Conservation (phyloP, 1,284 basidiomycete species). For the Leccinum huronense region DNA sequence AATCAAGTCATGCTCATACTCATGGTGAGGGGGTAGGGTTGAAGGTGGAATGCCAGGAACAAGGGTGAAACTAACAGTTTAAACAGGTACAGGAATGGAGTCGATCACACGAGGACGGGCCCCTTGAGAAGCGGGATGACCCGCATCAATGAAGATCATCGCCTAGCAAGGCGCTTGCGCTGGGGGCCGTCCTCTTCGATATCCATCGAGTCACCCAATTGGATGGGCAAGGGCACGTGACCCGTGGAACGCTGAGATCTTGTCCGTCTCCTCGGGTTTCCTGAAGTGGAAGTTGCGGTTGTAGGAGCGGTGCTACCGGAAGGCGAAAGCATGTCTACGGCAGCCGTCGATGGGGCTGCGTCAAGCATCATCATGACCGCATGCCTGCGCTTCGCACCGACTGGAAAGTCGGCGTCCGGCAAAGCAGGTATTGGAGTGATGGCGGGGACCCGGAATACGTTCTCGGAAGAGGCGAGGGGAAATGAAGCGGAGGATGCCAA, state of each 20-base stretch:
- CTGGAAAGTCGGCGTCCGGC: slow-evolving; percentile 36
- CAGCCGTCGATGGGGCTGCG: slow-evolving; percentile 36
- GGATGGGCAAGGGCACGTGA: slow-evolving; percentile 38
- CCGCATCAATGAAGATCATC: slow-evolving; percentile 27
- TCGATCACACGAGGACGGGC: background rate
- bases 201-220: slow-evolving; percentile 53
- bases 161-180: slow-evolving; percentile 53
- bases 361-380: slow-evolving; percentile 66
- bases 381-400: slow-evolving; percentile 51
- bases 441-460: slow-evolving; percentile 25
- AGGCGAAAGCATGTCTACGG: slow-evolving; percentile 27
- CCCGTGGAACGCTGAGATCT: slow-evolving; percentile 41
- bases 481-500: slow-evolving; percentile 17
- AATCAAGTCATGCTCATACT: slow-evolving; percentile 19
- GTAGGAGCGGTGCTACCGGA: slow-evolving; percentile 20
- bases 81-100: slow-evolving; percentile 8
- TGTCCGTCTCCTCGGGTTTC: slow-evolving; percentile 42
- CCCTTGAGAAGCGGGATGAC: background rate
- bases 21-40: background rate
- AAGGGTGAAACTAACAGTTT: slow-evolving; percentile 7
- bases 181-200: slow-evolving; percentile 59
- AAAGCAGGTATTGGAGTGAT: slow-evolving; percentile 20
- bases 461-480: slow-evolving; percentile 31
- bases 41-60: slow-evolving; percentile 8
- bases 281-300: slow-evolving; percentile 20